Conservation (phyloP, 163 green algal species). For the Volvox carteri region DNA sequence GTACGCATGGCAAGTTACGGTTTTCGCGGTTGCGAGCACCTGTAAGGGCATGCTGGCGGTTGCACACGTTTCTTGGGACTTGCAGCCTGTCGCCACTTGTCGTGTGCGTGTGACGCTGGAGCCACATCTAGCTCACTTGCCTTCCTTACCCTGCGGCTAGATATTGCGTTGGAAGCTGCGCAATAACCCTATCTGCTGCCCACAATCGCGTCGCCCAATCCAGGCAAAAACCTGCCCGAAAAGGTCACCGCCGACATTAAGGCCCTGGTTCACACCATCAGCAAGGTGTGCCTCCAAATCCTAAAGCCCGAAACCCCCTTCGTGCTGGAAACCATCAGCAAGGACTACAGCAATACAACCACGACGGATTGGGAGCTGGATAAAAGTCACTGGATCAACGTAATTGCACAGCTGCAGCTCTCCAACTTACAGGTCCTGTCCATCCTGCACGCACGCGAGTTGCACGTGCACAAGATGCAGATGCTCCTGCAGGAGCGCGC, state of each 20-base stretch:
- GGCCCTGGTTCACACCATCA: conserved; percentile 64
- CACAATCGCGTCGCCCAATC: too few species aligned
- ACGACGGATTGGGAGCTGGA: conserved; percentile 64
- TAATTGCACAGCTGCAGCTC: conserved; percentile 64
- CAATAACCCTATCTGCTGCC: too few species aligned
- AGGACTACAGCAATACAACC: conserved; percentile 60
- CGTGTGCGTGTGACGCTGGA: too few species aligned
- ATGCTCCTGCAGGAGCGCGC: conserved; percentile 69
- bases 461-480: conserved; percentile 72
- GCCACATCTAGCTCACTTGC: too few species aligned
- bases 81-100: too few species aligned
- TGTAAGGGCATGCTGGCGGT: too few species aligned
- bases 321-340: conserved; percentile 60
- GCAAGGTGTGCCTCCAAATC: conserved; percentile 67
- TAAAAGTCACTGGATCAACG: conserved; percentile 66
- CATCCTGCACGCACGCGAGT: conserved; percentile 68
- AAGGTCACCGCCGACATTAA: conserved; percentile 62
- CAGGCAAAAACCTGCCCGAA: conserved; percentile 65
- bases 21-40: too few species aligned
- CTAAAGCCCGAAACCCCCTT: conserved; percentile 66
- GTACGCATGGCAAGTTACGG: too few species aligned
- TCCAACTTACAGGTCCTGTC: conserved; percentile 65
- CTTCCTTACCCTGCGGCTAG: too few species aligned
- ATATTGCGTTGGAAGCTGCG: too few species aligned
- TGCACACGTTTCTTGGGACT: too few species aligned